Percentiles rank a stretch among this genome's conserved stretches.
phyloP scores from a whole-genome alignment of 257 asterid genomes.

The Solanum sejunctum region DNA sequence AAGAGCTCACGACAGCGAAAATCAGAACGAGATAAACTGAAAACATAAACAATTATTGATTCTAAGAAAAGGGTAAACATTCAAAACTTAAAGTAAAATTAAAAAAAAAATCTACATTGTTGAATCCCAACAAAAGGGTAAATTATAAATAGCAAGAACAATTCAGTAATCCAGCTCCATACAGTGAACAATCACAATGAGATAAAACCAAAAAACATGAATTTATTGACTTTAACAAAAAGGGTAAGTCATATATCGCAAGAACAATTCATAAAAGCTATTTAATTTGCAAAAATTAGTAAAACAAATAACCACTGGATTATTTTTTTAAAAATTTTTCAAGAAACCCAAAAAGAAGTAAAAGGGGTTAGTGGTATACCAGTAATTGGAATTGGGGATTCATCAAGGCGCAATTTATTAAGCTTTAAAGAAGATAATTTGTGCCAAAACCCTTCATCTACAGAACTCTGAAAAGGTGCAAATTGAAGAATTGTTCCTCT shows the following conservation, averaged over 20 bases:
- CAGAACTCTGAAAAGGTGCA: constrained; percentile 65
- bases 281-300: neutral
- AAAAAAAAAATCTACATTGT: neutral
- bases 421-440: constrained; percentile 82
- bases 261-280: neutral
- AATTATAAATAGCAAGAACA: neutral
- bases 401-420: constrained; percentile 85
- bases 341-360: neutral
- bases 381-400: constrained; percentile 73
- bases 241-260: neutral
- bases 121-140: neutral
- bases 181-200: neutral
- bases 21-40: neutral
- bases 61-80: neutral
- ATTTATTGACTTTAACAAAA: neutral
- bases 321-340: neutral
- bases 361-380: constrained; percentile 27
- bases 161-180: neutral
- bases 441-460: constrained; percentile 95
- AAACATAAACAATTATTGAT: neutral
- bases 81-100: neutral
- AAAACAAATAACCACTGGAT: neutral
- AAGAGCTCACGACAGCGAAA: neutral
- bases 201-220: neutral
- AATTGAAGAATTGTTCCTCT: constrained; percentile 31